These are phyloP conservation scores for Pythium folliculosum DNA, from an alignment of 352 stramenopile species.

Conservation along the genomic window DNA sequence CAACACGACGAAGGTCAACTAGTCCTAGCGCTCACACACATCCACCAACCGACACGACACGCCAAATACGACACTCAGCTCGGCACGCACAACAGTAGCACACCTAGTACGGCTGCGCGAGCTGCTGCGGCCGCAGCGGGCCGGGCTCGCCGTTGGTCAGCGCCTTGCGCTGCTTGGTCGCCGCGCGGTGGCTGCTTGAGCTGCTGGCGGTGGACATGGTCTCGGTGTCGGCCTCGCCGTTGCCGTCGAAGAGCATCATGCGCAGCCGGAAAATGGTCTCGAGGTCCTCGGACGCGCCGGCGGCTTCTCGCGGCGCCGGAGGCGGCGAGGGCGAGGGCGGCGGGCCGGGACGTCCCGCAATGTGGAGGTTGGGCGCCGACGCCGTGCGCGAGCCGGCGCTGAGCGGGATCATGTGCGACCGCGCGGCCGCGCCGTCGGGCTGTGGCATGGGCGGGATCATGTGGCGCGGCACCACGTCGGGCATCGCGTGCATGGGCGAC, in stretches of 20 bases:
- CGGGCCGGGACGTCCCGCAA: neutral
- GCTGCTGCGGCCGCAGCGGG: neutral
- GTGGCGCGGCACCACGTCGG: conserved; percentile 15
- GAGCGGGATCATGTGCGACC: conserved; percentile 19
- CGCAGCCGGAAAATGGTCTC: conserved; percentile 40
- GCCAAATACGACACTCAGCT: neutral
- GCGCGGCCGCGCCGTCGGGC: conserved; percentile 11
- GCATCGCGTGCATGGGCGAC: conserved; percentile 15
- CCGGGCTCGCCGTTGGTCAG: neutral
- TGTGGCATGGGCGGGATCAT: conserved; percentile 28
- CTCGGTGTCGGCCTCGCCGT: conserved; percentile 21
- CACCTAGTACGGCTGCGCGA: conserved; percentile 19
- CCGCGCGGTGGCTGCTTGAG: conserved; percentile 10
- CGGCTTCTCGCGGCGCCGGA: neutral
- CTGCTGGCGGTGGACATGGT: conserved; percentile 26
- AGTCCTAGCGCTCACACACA: neutral
- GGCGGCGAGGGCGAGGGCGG: too few relatives aligned
- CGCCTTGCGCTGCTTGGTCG: conserved; percentile 12
- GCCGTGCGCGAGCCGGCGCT: neutral
- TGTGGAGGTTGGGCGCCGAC: conserved; percentile 20
- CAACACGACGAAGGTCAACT: too few relatives aligned
- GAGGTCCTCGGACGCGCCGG: conserved; percentile 26
- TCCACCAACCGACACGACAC: neutral
- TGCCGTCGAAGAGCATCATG: conserved; percentile 33
- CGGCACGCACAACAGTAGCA: too few relatives aligned